A percentile compares a stretch with the other conserved stretches of the same genome.
These are phyloP conservation scores for Boletus rubescentipes DNA, from an alignment of 768 basidiomycete species.

Conservation along the genomic window DNA sequence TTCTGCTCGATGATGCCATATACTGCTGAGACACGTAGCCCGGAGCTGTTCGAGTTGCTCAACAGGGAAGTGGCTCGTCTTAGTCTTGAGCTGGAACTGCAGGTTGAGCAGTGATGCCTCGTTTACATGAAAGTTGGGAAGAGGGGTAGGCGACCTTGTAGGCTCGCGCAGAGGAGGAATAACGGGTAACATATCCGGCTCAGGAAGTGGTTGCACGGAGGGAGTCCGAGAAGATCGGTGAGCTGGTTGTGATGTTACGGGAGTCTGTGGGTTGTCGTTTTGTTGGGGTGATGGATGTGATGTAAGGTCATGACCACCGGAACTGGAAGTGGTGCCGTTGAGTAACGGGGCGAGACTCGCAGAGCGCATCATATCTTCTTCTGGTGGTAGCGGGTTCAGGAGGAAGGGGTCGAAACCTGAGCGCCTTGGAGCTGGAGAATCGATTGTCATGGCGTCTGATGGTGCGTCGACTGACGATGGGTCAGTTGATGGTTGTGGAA, in stretches of 20 bases:
- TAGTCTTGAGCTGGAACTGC: slow-evolving; percentile 44
- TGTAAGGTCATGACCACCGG: not conserved
- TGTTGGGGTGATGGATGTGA: slow-evolving; percentile 7
- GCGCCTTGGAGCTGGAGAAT: slow-evolving; percentile 32
- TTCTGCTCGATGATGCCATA: slow-evolving; percentile 81
- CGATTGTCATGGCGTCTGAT: slow-evolving; percentile 38
- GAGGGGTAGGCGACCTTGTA: slow-evolving; percentile 64
- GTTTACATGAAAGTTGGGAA: slow-evolving; percentile 76
- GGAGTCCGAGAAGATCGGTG: slow-evolving; percentile 9
- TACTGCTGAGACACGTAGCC: slow-evolving; percentile 70
- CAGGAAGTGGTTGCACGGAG: slow-evolving; percentile 5
- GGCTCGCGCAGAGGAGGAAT: slow-evolving; percentile 36
- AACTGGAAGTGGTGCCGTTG: slow-evolving; percentile 21
- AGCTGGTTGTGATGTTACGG: not conserved
- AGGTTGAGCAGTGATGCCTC: slow-evolving; percentile 50
- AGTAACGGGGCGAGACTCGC: slow-evolving; percentile 24
- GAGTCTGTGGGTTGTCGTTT: slow-evolving; percentile 13
- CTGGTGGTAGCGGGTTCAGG: slow-evolving; percentile 49
- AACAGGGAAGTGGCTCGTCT: slow-evolving; percentile 63
- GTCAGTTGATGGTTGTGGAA: not conserved
- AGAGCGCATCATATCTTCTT: slow-evolving; percentile 24
- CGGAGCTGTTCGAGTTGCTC: slow-evolving; percentile 95
- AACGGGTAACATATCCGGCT: slow-evolving; percentile 21
- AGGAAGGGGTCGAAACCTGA: slow-evolving; percentile 52
- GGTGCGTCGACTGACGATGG: not conserved